phyloP scores from a whole-genome alignment of 257 asterid genomes.

The Paulownia fortunei region DNA sequence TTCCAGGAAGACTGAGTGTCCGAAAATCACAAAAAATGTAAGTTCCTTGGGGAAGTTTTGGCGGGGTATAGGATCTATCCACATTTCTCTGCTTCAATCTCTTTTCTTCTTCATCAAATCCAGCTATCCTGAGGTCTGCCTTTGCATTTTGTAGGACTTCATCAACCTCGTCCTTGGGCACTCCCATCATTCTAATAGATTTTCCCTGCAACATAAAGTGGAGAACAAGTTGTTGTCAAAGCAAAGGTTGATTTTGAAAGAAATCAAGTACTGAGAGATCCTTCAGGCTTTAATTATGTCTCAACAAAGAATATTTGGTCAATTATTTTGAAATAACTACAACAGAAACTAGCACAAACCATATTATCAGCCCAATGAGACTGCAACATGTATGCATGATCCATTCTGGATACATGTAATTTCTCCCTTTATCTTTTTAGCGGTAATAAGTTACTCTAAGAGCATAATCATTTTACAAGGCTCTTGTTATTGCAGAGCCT shows the following conservation, averaged over 20 bases:
- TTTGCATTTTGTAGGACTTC: constrained; percentile 67
- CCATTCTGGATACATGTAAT: not conserved
- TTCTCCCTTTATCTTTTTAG: not conserved
- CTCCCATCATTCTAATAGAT: constrained; percentile 92
- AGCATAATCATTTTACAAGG: not conserved
- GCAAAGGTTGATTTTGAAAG: not conserved
- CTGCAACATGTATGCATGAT: not conserved
- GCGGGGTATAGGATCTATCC: constrained; percentile 38
- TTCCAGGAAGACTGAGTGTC: constrained; percentile 82
- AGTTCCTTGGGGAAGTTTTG: constrained; percentile 77
- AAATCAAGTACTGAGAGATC: not conserved
- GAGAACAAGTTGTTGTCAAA: not conserved
- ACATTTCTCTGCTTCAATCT: constrained; percentile 65
- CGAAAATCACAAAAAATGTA: constrained; percentile 80
- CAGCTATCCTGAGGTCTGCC: constrained; percentile 78
- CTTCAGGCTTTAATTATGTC: constrained; percentile 16
- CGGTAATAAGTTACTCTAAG: not conserved
- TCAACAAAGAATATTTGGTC: constrained; percentile 4
- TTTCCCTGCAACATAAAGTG: constrained; percentile 60
- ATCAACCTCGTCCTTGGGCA: constrained; percentile 75
- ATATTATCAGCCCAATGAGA: constrained; percentile 1
- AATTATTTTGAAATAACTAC: not conserved
- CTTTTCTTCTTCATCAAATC: constrained; percentile 89
- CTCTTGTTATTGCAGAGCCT: not conserved
- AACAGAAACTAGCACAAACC: not conserved